phyloP scores from a whole-genome alignment of 2,329 filamentous ascomycete species.

The Alternaria ethzedia region DNA sequence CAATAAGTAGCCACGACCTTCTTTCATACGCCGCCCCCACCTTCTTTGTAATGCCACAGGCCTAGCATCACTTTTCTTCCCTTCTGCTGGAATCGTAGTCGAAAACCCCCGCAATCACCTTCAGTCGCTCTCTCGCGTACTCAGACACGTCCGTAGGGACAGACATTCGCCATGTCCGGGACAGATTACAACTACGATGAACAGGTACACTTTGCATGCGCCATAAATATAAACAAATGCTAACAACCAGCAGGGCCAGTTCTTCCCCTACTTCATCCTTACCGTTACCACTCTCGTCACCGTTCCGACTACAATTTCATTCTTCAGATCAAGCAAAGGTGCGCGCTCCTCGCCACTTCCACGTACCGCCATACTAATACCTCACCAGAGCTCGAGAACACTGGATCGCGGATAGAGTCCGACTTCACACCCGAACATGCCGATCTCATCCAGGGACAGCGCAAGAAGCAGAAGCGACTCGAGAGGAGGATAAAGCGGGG shows the following conservation, averaged over 20 bases:
- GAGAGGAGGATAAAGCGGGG: constrained; percentile 88
- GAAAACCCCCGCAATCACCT: constrained; percentile 21
- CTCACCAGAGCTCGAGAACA: constrained; percentile 71
- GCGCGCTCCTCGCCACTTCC: constrained; percentile 26
- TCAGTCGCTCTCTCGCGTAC: constrained; percentile 22
- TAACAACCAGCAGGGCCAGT: constrained; percentile 72
- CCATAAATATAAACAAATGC: not conserved
- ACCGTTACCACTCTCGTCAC: constrained; percentile 88
- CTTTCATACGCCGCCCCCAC: constrained; percentile 30
- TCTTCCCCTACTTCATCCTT: constrained; percentile 98
- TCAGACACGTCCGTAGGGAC: constrained; percentile 25
- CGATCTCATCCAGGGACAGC: constrained; percentile 81
- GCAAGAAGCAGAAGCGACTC: constrained; percentile 85
- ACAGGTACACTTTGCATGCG: constrained; percentile 62
- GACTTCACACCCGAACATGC: constrained; percentile 82
- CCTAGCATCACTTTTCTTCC: constrained; percentile 18
- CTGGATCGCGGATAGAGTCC: constrained; percentile 81
- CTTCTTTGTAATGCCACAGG: constrained; percentile 26
- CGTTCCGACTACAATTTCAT: constrained; percentile 85
- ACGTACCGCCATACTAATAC: constrained; percentile 17
- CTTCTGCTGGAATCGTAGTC: constrained; percentile 22
- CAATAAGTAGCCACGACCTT: constrained; percentile 33
- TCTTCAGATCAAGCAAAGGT: constrained; percentile 79
- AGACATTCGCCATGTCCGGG: constrained; percentile 42
- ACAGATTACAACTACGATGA: constrained; percentile 99